Evolutionary conservation across 768 basidiomycete genomes (phyloP).

Genomic region (Mycena amicta): DNA sequence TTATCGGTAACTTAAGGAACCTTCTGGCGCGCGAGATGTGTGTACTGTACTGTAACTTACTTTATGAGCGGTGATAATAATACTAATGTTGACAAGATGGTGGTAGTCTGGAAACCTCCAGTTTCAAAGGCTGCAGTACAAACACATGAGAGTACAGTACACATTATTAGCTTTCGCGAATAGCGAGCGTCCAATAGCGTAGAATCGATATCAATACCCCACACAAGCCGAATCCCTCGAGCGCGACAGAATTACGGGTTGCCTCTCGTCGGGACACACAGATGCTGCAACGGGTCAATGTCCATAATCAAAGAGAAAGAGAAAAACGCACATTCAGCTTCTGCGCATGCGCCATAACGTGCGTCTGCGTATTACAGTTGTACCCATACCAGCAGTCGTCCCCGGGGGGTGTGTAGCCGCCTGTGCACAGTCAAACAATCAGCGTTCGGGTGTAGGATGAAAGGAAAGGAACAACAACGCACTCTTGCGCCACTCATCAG

Average conservation of each 20-base stretch:
- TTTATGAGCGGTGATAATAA: too few relatives aligned
- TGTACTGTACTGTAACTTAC: too few relatives aligned
- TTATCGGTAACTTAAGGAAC: background rate
- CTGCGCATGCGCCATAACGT: background rate
- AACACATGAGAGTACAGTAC: background rate
- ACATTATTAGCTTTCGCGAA: background rate
- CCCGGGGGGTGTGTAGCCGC: background rate
- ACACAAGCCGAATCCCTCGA: too few relatives aligned
- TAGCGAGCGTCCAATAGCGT: too few relatives aligned
- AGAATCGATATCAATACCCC: too few relatives aligned
- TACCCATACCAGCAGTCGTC: constrained; percentile 8
- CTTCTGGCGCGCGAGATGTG: too few relatives aligned
- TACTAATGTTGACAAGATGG: too few relatives aligned
- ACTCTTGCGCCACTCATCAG: constrained; percentile 1
- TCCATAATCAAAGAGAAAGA: background rate
- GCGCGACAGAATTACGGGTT: background rate
- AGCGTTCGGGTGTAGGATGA: background rate
- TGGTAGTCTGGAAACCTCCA: too few relatives aligned
- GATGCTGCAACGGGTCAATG: background rate
- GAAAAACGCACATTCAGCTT: constrained; percentile 2
- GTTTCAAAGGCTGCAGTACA: background rate
- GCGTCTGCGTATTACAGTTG: background rate
- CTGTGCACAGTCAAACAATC: background rate
- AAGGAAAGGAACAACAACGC: background rate
- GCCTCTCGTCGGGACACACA: constrained; percentile 2